These are phyloP conservation scores for Ophiostoma sp. DNA, from an alignment of 2,329 filamentous ascomycete genomes.

Conservation along the genomic window DNA sequence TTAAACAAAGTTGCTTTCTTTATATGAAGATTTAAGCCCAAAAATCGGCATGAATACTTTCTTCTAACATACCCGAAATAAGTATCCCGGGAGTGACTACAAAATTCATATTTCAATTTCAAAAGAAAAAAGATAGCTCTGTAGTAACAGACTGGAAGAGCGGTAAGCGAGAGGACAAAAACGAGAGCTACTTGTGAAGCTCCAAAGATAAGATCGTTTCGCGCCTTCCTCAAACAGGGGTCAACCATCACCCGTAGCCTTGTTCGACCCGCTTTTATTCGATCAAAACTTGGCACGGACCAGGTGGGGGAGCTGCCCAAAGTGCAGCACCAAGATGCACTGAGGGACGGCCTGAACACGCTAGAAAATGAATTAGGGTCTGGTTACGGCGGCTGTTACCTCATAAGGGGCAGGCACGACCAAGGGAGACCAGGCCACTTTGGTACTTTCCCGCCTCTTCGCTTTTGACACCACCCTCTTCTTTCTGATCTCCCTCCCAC, in stretches of 20 bases:
- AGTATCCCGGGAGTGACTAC: no score
- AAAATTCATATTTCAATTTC: background rate
- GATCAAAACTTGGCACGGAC: background rate
- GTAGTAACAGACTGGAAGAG: background rate
- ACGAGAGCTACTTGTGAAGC: background rate
- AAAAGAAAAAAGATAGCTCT: background rate
- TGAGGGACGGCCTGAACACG: background rate
- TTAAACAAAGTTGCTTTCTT: no score
- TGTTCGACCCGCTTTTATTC: background rate
- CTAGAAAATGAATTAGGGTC: background rate
- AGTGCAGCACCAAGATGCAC: background rate
- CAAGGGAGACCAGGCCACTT: background rate
- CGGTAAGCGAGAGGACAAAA: background rate
- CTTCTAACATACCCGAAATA: no score
- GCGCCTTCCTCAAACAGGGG: background rate
- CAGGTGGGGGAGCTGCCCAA: background rate
- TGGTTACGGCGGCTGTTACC: constrained; percentile 9
- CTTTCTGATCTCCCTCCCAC: background rate
- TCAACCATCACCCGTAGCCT: background rate
- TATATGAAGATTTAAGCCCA: no score
- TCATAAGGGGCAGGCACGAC: background rate
- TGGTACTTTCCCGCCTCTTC: background rate
- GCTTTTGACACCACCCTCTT: constrained; percentile 5
- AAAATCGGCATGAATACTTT: no score
- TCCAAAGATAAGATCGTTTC: background rate